phyloP scores from a whole-genome alignment of 2,329 filamentous ascomycete genomes.

The Sphaerulina musiva region DNA sequence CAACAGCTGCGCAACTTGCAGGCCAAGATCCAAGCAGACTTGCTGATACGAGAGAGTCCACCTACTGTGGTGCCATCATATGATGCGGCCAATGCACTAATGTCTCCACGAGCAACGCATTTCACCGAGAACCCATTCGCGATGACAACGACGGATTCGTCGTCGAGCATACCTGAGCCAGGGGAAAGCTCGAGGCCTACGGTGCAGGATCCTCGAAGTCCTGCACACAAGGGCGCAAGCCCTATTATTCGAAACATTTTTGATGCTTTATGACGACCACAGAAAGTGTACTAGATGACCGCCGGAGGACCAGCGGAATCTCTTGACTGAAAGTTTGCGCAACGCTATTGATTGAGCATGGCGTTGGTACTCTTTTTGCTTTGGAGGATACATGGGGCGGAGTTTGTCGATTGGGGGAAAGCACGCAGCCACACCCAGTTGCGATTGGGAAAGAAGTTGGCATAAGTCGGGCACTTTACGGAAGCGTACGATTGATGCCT shows the following conservation, averaged over 20 bases:
- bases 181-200: constrained; percentile 47
- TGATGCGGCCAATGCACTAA: constrained; percentile 45
- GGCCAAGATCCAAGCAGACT: constrained; percentile 28
- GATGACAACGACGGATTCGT: constrained; percentile 27
- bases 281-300: constrained; percentile 12
- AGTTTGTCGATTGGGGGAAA: not conserved
- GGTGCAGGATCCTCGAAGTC: constrained; percentile 61
- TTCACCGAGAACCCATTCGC: constrained; percentile 66
- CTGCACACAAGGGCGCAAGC: constrained; percentile 65
- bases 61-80: not conserved
- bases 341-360: not conserved
- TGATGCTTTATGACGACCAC: constrained; percentile 56
- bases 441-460: not conserved
- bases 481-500: constrained; percentile 9
- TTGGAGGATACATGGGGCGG: constrained; percentile 1
- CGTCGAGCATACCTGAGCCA: constrained; percentile 41
- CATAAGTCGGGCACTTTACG: constrained; percentile 5
- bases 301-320: constrained; percentile 13
- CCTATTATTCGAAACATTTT: constrained; percentile 74
- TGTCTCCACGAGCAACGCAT: constrained; percentile 65
- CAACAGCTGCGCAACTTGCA: constrained; percentile 31
- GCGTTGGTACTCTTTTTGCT: not conserved
- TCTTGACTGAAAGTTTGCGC: not conserved
- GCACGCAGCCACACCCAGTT: not conserved
- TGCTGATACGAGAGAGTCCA: constrained; percentile 15